Conservation (phyloP, 1,139 yeast genomes). For the Kluyveromyces sp. region DNA sequence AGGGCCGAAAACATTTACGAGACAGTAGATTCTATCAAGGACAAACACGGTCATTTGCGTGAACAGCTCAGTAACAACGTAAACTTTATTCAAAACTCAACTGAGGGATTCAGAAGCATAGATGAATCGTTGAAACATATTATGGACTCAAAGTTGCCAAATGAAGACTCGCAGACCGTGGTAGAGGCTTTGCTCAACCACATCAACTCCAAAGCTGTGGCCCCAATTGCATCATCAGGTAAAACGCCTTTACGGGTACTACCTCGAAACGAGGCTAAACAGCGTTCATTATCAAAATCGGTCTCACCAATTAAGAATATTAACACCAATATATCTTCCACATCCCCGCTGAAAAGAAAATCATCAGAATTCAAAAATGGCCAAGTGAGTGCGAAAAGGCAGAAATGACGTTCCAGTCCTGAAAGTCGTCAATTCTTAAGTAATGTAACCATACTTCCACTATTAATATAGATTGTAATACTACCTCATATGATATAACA, state of each 20-base stretch:
- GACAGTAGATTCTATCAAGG: slow-evolving; percentile 11
- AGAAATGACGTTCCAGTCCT: too few relatives aligned
- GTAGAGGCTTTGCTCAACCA: slow-evolving; percentile 13
- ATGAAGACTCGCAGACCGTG: slow-evolving; percentile 9
- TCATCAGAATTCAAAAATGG: slow-evolving; percentile 7
- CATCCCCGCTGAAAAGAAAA: slow-evolving; percentile 10
- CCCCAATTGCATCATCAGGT: slow-evolving; percentile 17
- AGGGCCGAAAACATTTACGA: slow-evolving; percentile 14
- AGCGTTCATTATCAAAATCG: slow-evolving; percentile 8
- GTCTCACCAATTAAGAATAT: slow-evolving; percentile 12
- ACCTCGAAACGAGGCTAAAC: slow-evolving; percentile 2
- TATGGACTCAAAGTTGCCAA: slow-evolving; percentile 8
- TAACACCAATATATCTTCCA: slow-evolving; percentile 9
- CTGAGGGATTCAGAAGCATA: slow-evolving; percentile 11
- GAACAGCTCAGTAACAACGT: slow-evolving; percentile 10
- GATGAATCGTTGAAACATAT: slow-evolving; percentile 11
- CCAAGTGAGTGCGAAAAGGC: slow-evolving; percentile 10
- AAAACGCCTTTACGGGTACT: slow-evolving; percentile 16
- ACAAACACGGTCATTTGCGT: slow-evolving; percentile 10
- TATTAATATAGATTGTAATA: slow-evolving; percentile 4
- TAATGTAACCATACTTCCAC: not conserved
- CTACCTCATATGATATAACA: not conserved
- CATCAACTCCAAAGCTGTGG: slow-evolving; percentile 13
- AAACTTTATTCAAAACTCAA: slow-evolving; percentile 11
- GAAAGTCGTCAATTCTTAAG: too few relatives aligned